Evolutionary conservation across 768 basidiomycete genomes (phyloP).

Genomic region (Auriculariales sp.): DNA sequence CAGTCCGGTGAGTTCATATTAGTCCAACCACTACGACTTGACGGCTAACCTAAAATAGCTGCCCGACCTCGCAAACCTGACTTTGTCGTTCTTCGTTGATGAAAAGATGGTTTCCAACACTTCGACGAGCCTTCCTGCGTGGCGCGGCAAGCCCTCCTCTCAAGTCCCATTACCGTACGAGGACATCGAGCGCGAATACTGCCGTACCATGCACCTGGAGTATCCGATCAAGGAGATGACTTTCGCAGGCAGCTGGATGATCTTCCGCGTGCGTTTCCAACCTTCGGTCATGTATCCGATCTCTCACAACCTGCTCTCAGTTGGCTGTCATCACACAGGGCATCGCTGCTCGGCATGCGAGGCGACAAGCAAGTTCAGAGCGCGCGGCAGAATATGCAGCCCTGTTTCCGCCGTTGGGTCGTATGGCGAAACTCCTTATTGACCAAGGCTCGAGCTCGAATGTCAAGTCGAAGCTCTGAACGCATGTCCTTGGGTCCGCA

Average conservation of each 20-base stretch:
- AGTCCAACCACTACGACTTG: neutral
- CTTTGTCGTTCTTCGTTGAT: slow-evolving; percentile 60
- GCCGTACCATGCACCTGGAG: slow-evolving; percentile 41
- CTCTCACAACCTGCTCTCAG: slow-evolving; percentile 21
- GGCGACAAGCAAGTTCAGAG: slow-evolving; percentile 83
- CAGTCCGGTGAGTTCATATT: slow-evolving; percentile 46
- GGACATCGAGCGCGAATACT: slow-evolving; percentile 72
- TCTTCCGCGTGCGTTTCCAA: slow-evolving; percentile 47
- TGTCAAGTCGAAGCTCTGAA: slow-evolving; percentile 12
- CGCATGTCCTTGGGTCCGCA: no score
- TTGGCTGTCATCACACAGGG: slow-evolving; percentile 76
- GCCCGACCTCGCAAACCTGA: slow-evolving; percentile 82
- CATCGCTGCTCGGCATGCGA: slow-evolving; percentile 74
- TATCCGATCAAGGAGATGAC: slow-evolving; percentile 70
- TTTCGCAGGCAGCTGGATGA: slow-evolving; percentile 76
- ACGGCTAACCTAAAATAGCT: slow-evolving; percentile 24
- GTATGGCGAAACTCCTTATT: slow-evolving; percentile 37
- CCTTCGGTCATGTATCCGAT: neutral
- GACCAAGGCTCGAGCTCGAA: slow-evolving; percentile 8
- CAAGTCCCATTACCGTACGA: slow-evolving; percentile 51
- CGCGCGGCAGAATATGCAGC: slow-evolving; percentile 32
- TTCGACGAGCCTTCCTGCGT: slow-evolving; percentile 18
- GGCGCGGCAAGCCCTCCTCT: slow-evolving; percentile 35
- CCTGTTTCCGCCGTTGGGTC: slow-evolving; percentile 48
- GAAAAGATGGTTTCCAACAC: neutral